Conservation (phyloP, 148 eudicot species). For the Hydrangea macrophylla region DNA sequence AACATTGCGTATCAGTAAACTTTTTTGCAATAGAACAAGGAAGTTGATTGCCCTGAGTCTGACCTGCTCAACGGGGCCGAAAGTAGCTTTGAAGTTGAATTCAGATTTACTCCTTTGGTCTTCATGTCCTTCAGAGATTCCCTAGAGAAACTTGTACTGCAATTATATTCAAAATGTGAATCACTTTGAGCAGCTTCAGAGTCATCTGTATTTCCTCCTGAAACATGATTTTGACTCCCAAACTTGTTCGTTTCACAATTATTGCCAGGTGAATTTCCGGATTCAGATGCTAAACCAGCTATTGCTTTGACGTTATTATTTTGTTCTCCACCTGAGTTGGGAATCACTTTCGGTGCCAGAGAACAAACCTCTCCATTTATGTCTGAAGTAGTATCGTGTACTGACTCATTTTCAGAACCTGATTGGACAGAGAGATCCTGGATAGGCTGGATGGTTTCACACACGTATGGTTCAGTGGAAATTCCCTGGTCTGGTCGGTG, state of each 20-base stretch:
- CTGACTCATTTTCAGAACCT: constrained; percentile 22
- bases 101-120: constrained; percentile 17
- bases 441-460: constrained; percentile 16
- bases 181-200: constrained; percentile 18
- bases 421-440: constrained; percentile 24
- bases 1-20: constrained; percentile 2
- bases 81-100: constrained; percentile 19
- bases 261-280: constrained; percentile 19
- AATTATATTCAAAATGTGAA: constrained; percentile 15
- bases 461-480: constrained; percentile 23
- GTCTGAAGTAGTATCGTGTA: constrained; percentile 29
- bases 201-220: constrained; percentile 7
- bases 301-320: constrained; percentile 13
- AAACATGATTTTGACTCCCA: constrained; percentile 16
- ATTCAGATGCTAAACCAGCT: constrained; percentile 16
- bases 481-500: constrained; percentile 23
- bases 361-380: constrained; percentile 30
- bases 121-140: constrained; percentile 16
- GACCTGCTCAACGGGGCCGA: constrained; percentile 35
- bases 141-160: constrained; percentile 19
- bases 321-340: constrained; percentile 23
- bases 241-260: constrained; percentile 22
- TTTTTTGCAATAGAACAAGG: background rate
- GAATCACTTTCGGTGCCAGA: constrained; percentile 17
- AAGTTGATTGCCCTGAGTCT: constrained; percentile 10